Conservation (phyloP, 192 early-diverging fungal genomes). For the Rhizoclosmatium sp. region DNA sequence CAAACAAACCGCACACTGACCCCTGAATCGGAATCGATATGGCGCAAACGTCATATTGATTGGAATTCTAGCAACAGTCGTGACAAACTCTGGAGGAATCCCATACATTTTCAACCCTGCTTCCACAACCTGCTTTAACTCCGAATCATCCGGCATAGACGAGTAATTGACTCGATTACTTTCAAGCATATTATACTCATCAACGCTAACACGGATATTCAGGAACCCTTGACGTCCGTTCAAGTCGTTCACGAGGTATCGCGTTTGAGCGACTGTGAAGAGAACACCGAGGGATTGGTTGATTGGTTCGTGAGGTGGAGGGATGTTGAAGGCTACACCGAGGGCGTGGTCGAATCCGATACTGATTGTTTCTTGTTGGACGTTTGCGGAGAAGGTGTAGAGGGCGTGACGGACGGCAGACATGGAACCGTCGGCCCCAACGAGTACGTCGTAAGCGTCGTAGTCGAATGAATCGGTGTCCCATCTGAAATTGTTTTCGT, state of each 20-base stretch:
- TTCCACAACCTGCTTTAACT: background rate
- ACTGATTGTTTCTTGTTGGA: background rate
- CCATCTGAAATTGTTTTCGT: background rate
- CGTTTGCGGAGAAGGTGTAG: background rate
- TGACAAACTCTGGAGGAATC: constrained; percentile 1
- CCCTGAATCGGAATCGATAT: background rate
- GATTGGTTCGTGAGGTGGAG: background rate
- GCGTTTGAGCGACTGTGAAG: constrained; percentile 2
- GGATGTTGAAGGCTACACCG: background rate
- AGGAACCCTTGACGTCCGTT: constrained; percentile 7
- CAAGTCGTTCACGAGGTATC: constrained; percentile 3
- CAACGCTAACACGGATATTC: constrained; percentile 7
- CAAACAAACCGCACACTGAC: background rate
- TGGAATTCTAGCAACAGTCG: background rate
- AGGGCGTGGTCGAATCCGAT: background rate
- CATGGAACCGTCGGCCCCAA: background rate
- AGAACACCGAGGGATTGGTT: background rate
- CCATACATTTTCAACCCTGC: background rate
- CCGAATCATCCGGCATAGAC: background rate
- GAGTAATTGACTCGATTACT: too few relatives aligned
- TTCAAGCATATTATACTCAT: background rate
- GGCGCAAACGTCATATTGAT: constrained; percentile 5
- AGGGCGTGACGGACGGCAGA: background rate
- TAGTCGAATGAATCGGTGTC: background rate
- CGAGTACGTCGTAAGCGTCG: background rate